Conservation (phyloP, 352 stramenopile genomes). For the Phytophthora megakarya region DNA sequence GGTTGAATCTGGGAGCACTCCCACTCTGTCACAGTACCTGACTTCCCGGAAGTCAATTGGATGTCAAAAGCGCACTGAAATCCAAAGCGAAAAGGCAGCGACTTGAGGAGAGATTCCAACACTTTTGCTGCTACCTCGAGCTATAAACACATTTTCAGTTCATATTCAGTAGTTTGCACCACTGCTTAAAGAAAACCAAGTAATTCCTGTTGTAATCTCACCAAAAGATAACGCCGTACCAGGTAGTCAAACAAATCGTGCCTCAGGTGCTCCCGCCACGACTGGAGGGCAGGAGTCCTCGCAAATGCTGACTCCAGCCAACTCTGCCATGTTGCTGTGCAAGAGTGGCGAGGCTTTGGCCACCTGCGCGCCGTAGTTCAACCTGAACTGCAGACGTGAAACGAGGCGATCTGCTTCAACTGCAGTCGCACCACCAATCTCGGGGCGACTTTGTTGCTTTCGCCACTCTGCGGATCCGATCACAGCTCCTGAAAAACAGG, state of each 20-base stretch:
- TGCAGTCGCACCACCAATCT: conserved; percentile 7
- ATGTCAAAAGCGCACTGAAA: background rate
- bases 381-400: conserved; percentile 19
- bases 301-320: background rate
- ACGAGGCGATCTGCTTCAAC: conserved; percentile 12
- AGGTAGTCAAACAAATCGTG: background rate
- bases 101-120: background rate
- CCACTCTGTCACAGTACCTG: background rate
- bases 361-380: conserved; percentile 16
- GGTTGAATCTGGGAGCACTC: conserved; percentile 29
- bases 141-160: background rate
- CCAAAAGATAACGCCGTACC: conserved; percentile 3
- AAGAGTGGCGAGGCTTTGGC: conserved; percentile 6
- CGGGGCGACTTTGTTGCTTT: background rate
- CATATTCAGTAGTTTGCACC: background rate
- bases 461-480: background rate
- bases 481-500: background rate
- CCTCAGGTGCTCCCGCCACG: background rate
- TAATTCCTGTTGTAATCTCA: background rate
- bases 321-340: conserved; percentile 18
- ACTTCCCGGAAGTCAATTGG: background rate
- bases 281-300: conserved; percentile 14
- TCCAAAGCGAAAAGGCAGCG: no score
- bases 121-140: no score
- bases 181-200: background rate